Evolutionary conservation across 345 rosid species (phyloP).

Genomic region (Gossypium sturtianum): DNA sequence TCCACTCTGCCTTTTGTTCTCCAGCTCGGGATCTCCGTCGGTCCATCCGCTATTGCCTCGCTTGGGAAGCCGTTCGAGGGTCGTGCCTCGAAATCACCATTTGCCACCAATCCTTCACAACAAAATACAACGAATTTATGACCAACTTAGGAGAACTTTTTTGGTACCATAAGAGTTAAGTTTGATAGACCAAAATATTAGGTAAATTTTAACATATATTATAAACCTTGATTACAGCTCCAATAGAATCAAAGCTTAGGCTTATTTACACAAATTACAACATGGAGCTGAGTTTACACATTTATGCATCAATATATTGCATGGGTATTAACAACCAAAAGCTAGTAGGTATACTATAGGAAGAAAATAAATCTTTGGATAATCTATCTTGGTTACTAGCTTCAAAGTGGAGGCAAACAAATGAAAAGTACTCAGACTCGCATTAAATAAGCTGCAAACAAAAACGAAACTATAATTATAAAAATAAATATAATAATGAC

Average conservation of each 20-base stretch:
- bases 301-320: background rate
- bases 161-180: background rate
- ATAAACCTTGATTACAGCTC: background rate
- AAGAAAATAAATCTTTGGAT: too few species aligned
- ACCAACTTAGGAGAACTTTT: too few species aligned
- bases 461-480: too few species aligned
- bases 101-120: conserved; percentile 49
- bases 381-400: too few species aligned
- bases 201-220: too few species aligned
- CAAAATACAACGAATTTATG: background rate
- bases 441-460: too few species aligned
- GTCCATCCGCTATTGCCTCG: conserved; percentile 45
- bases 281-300: background rate
- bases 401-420: too few species aligned
- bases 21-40: conserved; percentile 68
- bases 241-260: background rate
- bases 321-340: too few species aligned
- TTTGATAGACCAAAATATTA: background rate
- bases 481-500: too few species aligned
- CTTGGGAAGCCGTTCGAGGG: conserved; percentile 68
- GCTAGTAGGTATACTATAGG: too few species aligned
- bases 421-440: too few species aligned
- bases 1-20: conserved; percentile 65
- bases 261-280: background rate
- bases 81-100: conserved; percentile 77